These are phyloP conservation scores for Talaromyces borbonicus DNA, from an alignment of 495 filamentous ascomycete species.

Conservation along the genomic window DNA sequence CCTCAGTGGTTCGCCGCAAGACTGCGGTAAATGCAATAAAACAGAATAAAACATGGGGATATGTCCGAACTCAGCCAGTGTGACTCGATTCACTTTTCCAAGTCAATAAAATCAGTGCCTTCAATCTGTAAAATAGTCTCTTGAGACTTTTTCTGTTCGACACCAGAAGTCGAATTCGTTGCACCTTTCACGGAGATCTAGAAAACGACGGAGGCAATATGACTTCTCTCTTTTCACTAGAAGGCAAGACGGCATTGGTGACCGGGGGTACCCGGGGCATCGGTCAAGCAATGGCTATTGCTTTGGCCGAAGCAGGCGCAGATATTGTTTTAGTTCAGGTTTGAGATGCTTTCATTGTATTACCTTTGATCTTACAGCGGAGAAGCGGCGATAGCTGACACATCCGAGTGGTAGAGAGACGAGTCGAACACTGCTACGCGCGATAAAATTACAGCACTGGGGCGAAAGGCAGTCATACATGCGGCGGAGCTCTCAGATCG, in stretches of 20 bases:
- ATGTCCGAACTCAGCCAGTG: too few species aligned
- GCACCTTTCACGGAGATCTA: neutral
- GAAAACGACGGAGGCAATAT: slow-evolving; percentile 3
- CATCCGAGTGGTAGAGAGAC: slow-evolving; percentile 43
- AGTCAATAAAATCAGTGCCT: too few species aligned
- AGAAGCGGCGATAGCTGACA: neutral
- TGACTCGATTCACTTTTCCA: too few species aligned
- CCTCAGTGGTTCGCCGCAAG: neutral
- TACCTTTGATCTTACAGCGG: too few species aligned
- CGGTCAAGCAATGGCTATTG: slow-evolving; percentile 73
- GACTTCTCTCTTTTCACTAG: slow-evolving; percentile 35
- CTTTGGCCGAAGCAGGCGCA: slow-evolving; percentile 73
- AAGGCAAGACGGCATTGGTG: slow-evolving; percentile 62
- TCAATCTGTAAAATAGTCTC: too few species aligned
- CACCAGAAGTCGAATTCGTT: neutral
- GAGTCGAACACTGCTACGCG: slow-evolving; percentile 53
- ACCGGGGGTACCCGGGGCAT: slow-evolving; percentile 87
- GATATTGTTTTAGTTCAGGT: slow-evolving; percentile 61
- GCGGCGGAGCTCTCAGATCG: slow-evolving; percentile 61
- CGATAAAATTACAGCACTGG: slow-evolving; percentile 49
- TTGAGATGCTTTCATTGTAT: neutral
- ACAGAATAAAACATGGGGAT: neutral
- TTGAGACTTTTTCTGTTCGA: neutral
- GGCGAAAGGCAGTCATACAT: slow-evolving; percentile 60
- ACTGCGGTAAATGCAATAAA: neutral